Conservation (phyloP, 208 protist species). For the Wallacemonas collosoma region DNA sequence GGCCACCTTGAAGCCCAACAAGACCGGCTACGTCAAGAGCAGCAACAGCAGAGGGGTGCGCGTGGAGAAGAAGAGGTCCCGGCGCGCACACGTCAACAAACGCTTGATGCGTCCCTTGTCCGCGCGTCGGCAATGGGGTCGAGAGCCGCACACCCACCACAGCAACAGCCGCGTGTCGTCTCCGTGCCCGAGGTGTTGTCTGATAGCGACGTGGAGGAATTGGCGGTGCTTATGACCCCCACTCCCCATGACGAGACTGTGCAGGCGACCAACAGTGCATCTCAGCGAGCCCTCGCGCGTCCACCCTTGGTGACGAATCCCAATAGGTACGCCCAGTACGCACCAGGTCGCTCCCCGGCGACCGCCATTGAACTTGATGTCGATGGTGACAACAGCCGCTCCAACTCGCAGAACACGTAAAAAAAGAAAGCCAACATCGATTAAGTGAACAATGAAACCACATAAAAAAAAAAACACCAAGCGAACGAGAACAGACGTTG, state of each 20-base stretch:
- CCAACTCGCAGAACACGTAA: neutral
- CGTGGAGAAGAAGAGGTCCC: neutral
- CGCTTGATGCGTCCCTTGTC: neutral
- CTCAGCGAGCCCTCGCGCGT: neutral
- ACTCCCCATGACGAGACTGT: constrained; percentile 7
- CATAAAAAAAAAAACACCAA: too few relatives aligned
- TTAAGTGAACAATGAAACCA: too few relatives aligned
- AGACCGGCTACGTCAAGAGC: too few relatives aligned
- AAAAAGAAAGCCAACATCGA: neutral
- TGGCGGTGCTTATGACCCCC: constrained; percentile 26
- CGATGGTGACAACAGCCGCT: constrained; percentile 3
- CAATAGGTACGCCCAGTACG: constrained; percentile 31
- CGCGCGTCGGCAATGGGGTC: neutral
- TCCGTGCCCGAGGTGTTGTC: too few relatives aligned
- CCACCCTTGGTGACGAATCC: neutral
- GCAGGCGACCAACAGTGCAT: neutral
- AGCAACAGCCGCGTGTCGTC: too few relatives aligned
- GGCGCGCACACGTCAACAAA: neutral
- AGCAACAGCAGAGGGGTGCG: too few relatives aligned
- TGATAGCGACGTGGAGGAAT: constrained; percentile 20
- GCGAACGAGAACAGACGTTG: too few relatives aligned
- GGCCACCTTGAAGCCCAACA: neutral
- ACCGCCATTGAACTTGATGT: constrained; percentile 34
- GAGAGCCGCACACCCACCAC: neutral
- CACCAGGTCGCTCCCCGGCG: constrained; percentile 28